These are phyloP conservation scores for Solanum appendiculatum DNA, from an alignment of 257 asterid species.

Conservation along the genomic window DNA sequence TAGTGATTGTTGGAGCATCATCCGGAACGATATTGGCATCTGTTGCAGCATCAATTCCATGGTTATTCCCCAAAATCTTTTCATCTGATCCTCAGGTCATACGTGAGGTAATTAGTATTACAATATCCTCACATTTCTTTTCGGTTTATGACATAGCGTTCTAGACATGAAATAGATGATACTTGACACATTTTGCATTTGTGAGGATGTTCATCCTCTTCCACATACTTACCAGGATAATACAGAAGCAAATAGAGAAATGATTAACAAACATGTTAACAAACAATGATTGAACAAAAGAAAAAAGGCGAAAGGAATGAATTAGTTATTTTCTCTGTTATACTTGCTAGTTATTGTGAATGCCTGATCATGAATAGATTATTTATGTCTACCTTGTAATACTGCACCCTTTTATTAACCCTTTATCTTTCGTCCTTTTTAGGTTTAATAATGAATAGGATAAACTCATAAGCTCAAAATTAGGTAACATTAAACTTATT, in stretches of 20 bases:
- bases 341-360: neutral
- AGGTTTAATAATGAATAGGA: neutral
- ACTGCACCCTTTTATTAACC: neutral
- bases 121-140: neutral
- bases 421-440: neutral
- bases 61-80: conserved; percentile 76
- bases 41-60: conserved; percentile 75
- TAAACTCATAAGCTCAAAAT: neutral
- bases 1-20: conserved; percentile 64
- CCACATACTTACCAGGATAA: neutral
- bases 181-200: neutral
- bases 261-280: neutral
- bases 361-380: neutral
- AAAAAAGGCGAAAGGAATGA: neutral
- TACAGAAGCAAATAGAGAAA: neutral
- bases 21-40: conserved; percentile 62
- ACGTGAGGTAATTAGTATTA: conserved; percentile 50
- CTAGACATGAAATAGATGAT: neutral
- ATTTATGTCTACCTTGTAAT: neutral
- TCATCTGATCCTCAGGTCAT: conserved; percentile 70
- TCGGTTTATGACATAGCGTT: neutral
- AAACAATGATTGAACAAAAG: neutral
- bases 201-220: neutral
- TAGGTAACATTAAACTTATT: neutral
- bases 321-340: neutral